phyloP scores from a whole-genome alignment of 805 yeast genomes.

The Ogataea saltuana region DNA sequence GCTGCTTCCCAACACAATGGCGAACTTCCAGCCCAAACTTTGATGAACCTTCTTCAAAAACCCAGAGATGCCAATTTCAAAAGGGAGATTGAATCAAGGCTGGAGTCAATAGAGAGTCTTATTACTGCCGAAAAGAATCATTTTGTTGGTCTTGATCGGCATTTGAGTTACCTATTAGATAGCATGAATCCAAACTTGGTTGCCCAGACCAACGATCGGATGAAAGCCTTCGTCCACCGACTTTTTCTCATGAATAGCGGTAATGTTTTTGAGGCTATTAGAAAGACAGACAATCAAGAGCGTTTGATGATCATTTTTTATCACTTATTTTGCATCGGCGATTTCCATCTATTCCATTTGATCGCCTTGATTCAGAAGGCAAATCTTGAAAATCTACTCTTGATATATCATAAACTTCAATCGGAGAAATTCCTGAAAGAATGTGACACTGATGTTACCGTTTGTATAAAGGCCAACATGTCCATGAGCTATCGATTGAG shows the following conservation, averaged over 20 bases:
- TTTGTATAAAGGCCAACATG: constrained; percentile 22
- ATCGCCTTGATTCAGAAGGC: constrained; percentile 23
- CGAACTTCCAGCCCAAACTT: neutral
- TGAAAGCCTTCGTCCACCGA: neutral
- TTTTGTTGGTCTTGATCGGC: constrained; percentile 12
- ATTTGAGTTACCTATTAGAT: constrained; percentile 21
- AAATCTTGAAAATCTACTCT: constrained; percentile 17
- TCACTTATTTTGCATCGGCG: neutral
- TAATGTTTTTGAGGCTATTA: neutral
- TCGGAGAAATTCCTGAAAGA: constrained; percentile 8
- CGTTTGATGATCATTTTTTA: constrained; percentile 13
- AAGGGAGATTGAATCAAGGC: constrained; percentile 14
- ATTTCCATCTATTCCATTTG: constrained; percentile 9
- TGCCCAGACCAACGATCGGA: neutral
- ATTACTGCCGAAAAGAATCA: constrained; percentile 13
- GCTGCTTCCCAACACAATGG: no score
- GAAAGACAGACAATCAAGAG: constrained; percentile 9
- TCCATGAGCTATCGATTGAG: constrained; percentile 27
- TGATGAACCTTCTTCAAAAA: constrained; percentile 13
- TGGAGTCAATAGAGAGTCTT: constrained; percentile 15
- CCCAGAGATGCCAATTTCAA: constrained; percentile 13
- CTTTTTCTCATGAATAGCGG: neutral
- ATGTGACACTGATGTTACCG: constrained; percentile 12
- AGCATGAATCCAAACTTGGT: constrained; percentile 13
- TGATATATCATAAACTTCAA: constrained; percentile 14